Conservation (phyloP, 768 basidiomycete genomes). For the Boletus patriciae region DNA sequence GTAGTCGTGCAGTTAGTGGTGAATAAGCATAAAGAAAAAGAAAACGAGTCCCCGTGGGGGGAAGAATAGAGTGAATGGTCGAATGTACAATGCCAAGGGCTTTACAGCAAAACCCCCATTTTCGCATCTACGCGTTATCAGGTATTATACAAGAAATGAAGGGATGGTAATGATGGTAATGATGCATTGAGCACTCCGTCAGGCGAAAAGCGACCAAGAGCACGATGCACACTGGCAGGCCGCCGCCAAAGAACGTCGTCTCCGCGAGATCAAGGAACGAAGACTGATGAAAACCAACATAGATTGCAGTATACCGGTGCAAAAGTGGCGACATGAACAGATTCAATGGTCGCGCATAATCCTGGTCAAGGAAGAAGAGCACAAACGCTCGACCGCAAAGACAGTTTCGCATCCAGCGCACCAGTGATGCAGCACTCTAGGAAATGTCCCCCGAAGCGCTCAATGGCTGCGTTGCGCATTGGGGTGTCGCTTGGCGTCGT, state of each 20-base stretch:
- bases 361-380: too few species aligned
- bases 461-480: too few species aligned
- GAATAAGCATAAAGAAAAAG: not conserved
- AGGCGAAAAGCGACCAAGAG: too few species aligned
- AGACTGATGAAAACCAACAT: too few species aligned
- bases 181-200: not conserved
- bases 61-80: constrained; percentile 16
- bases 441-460: too few species aligned
- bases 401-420: too few species aligned
- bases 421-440: too few species aligned
- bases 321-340: too few species aligned
- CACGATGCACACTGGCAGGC: constrained; percentile 39
- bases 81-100: constrained; percentile 15
- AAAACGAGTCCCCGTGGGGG: not conserved
- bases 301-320: too few species aligned
- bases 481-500: too few species aligned
- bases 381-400: too few species aligned
- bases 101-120: not conserved
- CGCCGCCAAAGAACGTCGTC: constrained; percentile 47
- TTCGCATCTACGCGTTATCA: not conserved
- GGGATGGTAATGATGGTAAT: not conserved
- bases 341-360: too few species aligned
- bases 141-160: constrained; percentile 1
- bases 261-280: constrained; percentile 47
- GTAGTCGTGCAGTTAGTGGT: constrained; percentile 16